A percentile compares a stretch with the other conserved stretches of the same genome.
Conservation (phyloP, 2,329 filamentous ascomycete species). For the Talaromyces marneffei region DNA sequence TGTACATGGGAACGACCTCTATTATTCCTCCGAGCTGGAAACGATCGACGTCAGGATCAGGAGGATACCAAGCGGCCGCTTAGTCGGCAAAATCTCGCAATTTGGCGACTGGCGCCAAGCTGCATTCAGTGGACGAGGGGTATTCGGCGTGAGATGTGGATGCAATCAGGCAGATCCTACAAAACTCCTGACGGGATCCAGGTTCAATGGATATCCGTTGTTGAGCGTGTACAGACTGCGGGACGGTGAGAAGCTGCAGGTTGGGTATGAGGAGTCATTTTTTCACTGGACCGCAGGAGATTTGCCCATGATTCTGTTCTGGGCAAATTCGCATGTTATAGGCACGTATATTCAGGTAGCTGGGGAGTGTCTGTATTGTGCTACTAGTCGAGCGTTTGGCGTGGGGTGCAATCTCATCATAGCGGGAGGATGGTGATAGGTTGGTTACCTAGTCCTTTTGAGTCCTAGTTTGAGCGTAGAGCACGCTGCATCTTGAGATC, state of each 20-base stretch:
- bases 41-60: neutral
- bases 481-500: neutral
- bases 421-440: neutral
- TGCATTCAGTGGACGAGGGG: neutral
- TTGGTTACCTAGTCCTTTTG: neutral
- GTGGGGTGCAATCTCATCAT: neutral
- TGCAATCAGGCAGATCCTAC: neutral
- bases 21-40: neutral
- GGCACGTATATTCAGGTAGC: neutral
- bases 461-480: neutral
- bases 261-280: neutral
- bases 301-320: neutral
- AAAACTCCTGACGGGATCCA: neutral
- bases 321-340: neutral
- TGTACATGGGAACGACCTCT: neutral
- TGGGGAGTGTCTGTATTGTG: neutral
- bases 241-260: neutral
- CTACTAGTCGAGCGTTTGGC: neutral
- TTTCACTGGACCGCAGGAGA: neutral
- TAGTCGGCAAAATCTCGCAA: neutral
- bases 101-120: neutral
- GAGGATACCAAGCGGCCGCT: neutral
- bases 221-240: neutral
- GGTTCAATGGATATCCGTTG: neutral
- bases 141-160: neutral